Base-by-base conservation (phyloP, 202 grass and related monocot species). In the Saccharum hybrid region DNA sequence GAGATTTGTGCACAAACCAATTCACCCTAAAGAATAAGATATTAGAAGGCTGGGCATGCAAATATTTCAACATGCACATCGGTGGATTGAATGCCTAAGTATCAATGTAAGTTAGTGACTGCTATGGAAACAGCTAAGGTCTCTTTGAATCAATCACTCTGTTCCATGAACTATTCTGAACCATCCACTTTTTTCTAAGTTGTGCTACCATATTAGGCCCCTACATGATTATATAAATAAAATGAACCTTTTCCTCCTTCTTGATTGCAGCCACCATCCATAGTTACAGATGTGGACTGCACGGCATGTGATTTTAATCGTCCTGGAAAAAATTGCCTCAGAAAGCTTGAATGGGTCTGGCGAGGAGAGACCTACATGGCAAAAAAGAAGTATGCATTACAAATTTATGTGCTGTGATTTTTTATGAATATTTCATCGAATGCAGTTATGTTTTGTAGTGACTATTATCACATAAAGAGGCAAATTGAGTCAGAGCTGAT, bases 291-390 rank as follows among this genome's bases (percentile, higher is more conserved):
- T 87, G 92, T 98, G 67, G 91, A 95, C 62, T 98, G 96, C 81
- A 98, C 96, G 72, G 92, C 96, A 51, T 98, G 96, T 46, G 91
- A 98, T 87, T 98, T 98, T 81, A 98, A 98, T 87, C 90, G 96
- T 46, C 96, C 92, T 90, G 92, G 89, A 72, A 98, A 98, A 86
- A 98, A 93, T 82, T 98, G 96, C 75, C 85, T 98, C 33, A 89
- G 96, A 88, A 95, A 86, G 26, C 96, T 98, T 33, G 92, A 98
- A 91, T 98, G 96, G 96, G 92, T 95, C 63, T 98, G 96, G 96
- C 84, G 92, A 76, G 96, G 96, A 61, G 96, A 93, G 83, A 98
- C 87, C 45, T 98, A 93, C 85, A 98, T 85, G 91, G 96, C 82
- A 75, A 95, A 95, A 83, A 98, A 78, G 85, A 98, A 93, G 96